Percentiles rank a stretch among this genome's conserved stretches.
Evolutionary conservation across 805 yeast genomes (phyloP).

Genomic region (Kodamaea kakaduensis): DNA sequence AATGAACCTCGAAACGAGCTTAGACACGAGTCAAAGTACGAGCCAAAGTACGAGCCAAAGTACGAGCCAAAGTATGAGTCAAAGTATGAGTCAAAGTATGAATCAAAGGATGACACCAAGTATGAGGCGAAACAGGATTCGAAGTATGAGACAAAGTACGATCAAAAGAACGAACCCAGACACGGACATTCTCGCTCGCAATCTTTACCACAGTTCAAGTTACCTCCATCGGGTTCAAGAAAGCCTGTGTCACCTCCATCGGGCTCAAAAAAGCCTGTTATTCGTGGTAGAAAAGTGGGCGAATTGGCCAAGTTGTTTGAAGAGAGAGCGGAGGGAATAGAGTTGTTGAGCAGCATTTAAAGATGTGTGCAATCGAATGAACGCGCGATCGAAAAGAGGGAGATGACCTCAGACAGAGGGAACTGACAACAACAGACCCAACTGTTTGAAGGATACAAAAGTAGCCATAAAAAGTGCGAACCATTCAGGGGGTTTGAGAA

Average conservation of each 20-base stretch:
- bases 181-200: slow-evolving; percentile 13
- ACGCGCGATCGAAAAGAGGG: too few species aligned
- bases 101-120: too few species aligned
- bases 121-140: too few species aligned
- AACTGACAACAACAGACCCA: too few species aligned
- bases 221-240: slow-evolving; percentile 12
- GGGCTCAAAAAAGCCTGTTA: slow-evolving; percentile 34
- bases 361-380: too few species aligned
- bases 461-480: too few species aligned
- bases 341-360: slow-evolving; percentile 25
- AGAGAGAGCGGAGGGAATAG: slow-evolving; percentile 47
- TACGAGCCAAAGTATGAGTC: slow-evolving; percentile 2
- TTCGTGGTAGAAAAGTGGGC: slow-evolving; percentile 56
- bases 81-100: slow-evolving; percentile 1
- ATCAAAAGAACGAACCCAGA: too few species aligned
- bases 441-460: too few species aligned
- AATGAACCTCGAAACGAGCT: slow-evolving; percentile 20
- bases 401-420: too few species aligned
- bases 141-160: too few species aligned
- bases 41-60: slow-evolving; percentile 1
- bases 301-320: slow-evolving; percentile 62
- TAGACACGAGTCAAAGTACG: slow-evolving; percentile 11
- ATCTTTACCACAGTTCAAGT: slow-evolving; percentile 9
- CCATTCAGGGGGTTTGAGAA: too few species aligned
- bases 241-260: slow-evolving; percentile 31